These are phyloP conservation scores for Cenchrus purpureus DNA, from an alignment of 176 grass and related monocot species.

Conservation along the genomic window DNA sequence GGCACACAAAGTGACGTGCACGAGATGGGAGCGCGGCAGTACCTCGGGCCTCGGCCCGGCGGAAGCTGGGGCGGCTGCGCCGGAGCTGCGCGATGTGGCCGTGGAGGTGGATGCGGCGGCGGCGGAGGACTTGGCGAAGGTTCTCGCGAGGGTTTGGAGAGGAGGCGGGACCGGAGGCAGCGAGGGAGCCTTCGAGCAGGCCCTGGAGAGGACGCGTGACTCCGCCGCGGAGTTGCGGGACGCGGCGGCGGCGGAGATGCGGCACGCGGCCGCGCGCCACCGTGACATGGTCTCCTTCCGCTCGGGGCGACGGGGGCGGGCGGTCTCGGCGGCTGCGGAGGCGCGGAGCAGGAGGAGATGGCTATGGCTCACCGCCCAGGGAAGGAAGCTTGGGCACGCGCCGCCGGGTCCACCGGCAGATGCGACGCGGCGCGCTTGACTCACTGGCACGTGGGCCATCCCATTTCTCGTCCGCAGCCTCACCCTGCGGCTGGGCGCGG, in stretches of 20 bases:
- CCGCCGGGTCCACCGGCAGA: constrained; percentile 15
- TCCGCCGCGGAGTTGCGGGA: constrained; percentile 29
- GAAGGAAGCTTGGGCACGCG: neutral
- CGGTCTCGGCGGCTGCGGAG: constrained; percentile 7
- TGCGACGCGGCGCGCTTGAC: too few relatives aligned
- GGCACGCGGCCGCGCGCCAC: constrained; percentile 56
- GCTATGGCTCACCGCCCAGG: constrained; percentile 10
- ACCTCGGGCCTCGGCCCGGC: constrained; percentile 56
- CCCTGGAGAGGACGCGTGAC: constrained; percentile 47
- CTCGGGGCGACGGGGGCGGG: neutral
- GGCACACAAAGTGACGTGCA: neutral
- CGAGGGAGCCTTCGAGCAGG: constrained; percentile 30
- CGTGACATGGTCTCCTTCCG: constrained; percentile 40
- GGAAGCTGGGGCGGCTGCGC: neutral
- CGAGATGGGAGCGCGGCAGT: constrained; percentile 21
- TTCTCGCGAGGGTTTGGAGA: constrained; percentile 43
- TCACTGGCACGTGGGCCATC: constrained; percentile 31
- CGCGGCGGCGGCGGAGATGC: constrained; percentile 38
- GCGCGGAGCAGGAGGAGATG: constrained; percentile 30
- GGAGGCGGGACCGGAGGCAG: constrained; percentile 23
- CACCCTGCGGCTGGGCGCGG: constrained; percentile 19
- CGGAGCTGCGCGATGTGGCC: constrained; percentile 28
- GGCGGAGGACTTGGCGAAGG: constrained; percentile 58
- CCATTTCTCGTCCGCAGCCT: neutral
- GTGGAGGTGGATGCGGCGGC: constrained; percentile 38